These are phyloP conservation scores for Poa annua DNA, from an alignment of 176 grass and related monocot species.

Conservation along the genomic window DNA sequence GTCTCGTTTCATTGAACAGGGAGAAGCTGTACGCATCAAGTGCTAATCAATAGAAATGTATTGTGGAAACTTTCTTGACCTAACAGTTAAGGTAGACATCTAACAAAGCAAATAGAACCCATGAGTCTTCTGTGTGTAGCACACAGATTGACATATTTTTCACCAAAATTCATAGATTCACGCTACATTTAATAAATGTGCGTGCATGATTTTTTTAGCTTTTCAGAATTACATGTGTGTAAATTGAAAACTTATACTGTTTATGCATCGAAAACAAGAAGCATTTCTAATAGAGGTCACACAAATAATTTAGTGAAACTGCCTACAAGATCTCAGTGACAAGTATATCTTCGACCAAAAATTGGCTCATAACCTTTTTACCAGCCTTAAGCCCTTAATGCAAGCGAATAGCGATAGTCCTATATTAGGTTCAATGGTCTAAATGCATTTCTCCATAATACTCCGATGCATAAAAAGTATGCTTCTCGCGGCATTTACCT, in stretches of 20 bases:
- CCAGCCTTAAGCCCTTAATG: constrained; percentile 17
- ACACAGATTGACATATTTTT: neutral
- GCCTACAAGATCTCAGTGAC: neutral
- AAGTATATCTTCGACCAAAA: neutral
- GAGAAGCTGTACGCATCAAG: neutral
- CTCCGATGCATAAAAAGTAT: neutral
- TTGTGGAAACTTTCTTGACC: neutral
- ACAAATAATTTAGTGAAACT: neutral
- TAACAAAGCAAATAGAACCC: neutral
- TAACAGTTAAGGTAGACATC: constrained; percentile 17
- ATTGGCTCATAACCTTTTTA: constrained; percentile 11
- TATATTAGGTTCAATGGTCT: neutral
- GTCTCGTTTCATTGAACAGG: too few species aligned
- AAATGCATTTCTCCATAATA: neutral
- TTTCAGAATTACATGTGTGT: neutral
- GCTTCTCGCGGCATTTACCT: constrained; percentile 39
- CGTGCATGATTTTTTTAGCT: neutral
- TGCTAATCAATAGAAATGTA: neutral
- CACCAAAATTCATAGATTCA: neutral
- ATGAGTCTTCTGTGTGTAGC: neutral
- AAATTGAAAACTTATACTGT: constrained; percentile 2
- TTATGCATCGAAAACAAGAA: neutral
- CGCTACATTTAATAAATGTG: neutral
- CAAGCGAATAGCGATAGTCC: neutral
- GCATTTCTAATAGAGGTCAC: neutral